Evolutionary conservation across 106 monocot species (phyloP), one percentile per base, ranked within the genome.

Genomic region (Phalaenopsis aphrodite): DNA sequence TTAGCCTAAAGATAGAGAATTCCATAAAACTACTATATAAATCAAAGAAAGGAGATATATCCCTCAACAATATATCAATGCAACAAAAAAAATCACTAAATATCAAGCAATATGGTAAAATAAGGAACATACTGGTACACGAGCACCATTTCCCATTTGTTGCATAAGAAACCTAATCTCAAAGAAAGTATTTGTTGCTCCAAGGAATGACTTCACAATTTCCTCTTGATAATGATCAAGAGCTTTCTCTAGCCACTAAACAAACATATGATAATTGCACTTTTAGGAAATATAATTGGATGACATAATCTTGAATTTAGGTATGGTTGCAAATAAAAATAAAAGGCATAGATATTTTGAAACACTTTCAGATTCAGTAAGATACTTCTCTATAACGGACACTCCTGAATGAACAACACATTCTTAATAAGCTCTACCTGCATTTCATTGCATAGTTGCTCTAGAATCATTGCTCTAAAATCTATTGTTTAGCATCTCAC

Each of bases 81-180:
- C n/a, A 49, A 58, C 36, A n/a, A 30, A 16, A 9, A 12, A 2
- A 12, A 68, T 38, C 5, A 49, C 9, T 49, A 49, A 49, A 49
- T 49, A 49, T 49, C 48, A 49, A 9, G 9, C 1, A 49, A 49
- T 8, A 49, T 8, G 48, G 37, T 41, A 69, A 77, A 15, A 55
- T n/a, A 47, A 46, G n/a, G n/a, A 67, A 84, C 87, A 84, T 91
- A 92, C 98, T 10, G 98, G 98, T 74, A 94, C 89, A 67, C 94
- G 85, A 76, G 94, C 94, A 72, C 84, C 85, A 43, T 88, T 80
- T 67, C 98, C 98, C 98, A 98, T 94, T 55, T 88, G 85, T 52
- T 84, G 86, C 94, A 98, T 89, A 69, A 84, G 87, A 82, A 77
- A 84, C 80, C 98, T 90, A 69, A 98, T 98, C 73, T 94, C 87